A percentile compares a stretch with the other conserved stretches of the same genome.
These are phyloP conservation scores for Russula compacta DNA, from an alignment of 768 basidiomycete species.

Conservation along the genomic window DNA sequence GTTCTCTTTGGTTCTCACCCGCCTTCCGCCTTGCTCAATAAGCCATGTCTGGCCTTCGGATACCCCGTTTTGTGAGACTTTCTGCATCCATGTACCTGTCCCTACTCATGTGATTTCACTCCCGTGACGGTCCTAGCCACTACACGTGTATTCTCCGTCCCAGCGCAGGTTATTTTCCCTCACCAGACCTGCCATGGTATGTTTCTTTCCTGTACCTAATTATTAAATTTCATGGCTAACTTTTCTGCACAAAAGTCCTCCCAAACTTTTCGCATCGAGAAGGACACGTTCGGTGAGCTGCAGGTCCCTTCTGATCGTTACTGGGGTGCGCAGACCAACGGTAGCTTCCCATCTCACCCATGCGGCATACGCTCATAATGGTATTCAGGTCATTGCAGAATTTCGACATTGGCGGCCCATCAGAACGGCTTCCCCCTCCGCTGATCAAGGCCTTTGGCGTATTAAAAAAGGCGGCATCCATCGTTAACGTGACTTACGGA, in stretches of 20 bases:
- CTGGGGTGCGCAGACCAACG: slow-evolving; percentile 99
- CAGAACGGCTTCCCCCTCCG: slow-evolving; percentile 90
- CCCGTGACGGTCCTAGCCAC: slow-evolving; percentile 2
- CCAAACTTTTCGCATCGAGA: slow-evolving; percentile 64
- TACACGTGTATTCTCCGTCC: slow-evolving; percentile 1
- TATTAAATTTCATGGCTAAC: background rate
- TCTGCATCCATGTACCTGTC: background rate
- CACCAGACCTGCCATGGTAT: slow-evolving; percentile 31
- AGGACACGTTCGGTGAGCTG: slow-evolving; percentile 93
- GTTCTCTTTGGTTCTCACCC: background rate
- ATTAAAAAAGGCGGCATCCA: slow-evolving; percentile 91
- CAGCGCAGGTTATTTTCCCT: slow-evolving; percentile 26
- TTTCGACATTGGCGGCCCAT: slow-evolving; percentile 94
- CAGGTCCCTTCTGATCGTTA: slow-evolving; percentile 82
- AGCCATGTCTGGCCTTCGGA: slow-evolving; percentile 26
- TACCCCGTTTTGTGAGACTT: slow-evolving; percentile 15
- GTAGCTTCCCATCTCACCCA: slow-evolving; percentile 30
- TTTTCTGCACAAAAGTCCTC: slow-evolving; percentile 30
- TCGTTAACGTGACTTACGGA: slow-evolving; percentile 86
- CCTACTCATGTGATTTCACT: slow-evolving; percentile 28
- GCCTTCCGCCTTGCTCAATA: background rate
- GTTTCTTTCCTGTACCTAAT: background rate
- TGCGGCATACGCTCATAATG: background rate
- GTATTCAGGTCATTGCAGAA: slow-evolving; percentile 76
- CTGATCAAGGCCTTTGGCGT: slow-evolving; percentile 97